These are phyloP conservation scores for Bocquillonia castaneifolia DNA, from an alignment of 441 rosid species.

Conservation along the genomic window DNA sequence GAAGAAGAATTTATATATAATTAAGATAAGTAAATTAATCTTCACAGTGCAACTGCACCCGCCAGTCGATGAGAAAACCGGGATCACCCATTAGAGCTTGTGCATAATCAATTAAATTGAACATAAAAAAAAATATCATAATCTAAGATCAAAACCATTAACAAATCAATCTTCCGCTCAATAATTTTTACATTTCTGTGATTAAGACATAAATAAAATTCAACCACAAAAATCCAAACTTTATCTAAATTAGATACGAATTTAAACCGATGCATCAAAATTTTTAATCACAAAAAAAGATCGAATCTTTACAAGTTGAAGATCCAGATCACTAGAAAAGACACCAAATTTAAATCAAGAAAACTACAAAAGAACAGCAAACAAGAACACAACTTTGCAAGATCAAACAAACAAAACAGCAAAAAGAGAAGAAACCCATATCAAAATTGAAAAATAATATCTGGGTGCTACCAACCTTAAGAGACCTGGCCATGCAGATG, in stretches of 20 bases:
- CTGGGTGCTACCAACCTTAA: constrained; percentile 31
- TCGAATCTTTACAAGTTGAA: not conserved
- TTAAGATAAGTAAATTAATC: too few relatives aligned
- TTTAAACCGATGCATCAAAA: not conserved
- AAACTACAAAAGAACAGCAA: not conserved
- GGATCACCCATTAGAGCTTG: too few relatives aligned
- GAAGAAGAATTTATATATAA: not conserved
- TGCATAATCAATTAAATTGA: not conserved
- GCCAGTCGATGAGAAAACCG: too few relatives aligned
- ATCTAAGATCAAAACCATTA: not conserved
- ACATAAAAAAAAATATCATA: not conserved
- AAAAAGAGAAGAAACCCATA: not conserved
- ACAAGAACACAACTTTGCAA: not conserved
- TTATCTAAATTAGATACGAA: not conserved
- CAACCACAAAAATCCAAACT: not conserved
- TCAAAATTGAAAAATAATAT: not conserved
- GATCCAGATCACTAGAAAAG: not conserved
- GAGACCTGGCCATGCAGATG: constrained; percentile 23
- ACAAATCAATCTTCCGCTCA: not conserved
- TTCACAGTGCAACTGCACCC: too few relatives aligned
- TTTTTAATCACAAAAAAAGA: not conserved
- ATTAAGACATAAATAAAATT: too few relatives aligned
- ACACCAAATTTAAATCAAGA: not conserved
- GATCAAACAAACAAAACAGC: not conserved
- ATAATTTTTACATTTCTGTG: not conserved